Percentiles rank a stretch among this genome's conserved stretches.
phyloP scores from a whole-genome alignment of 78 protist genomes.

The Dictyostelium firmibasis region DNA sequence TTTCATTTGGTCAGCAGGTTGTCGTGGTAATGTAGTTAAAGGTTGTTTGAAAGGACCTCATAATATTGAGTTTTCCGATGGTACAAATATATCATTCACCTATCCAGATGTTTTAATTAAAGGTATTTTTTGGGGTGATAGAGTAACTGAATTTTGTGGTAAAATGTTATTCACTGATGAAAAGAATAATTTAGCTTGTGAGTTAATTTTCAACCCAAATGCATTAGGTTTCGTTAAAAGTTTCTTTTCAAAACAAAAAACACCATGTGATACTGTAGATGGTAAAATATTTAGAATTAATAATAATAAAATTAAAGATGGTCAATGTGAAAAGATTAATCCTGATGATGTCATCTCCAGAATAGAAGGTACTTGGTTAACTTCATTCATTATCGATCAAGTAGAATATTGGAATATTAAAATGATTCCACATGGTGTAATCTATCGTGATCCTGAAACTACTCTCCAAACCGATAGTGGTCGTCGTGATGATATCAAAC shows the following conservation, averaged over 20 bases:
- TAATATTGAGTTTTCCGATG: constrained; percentile 51
- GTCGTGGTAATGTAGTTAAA: constrained; percentile 71
- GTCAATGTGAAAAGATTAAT: background rate
- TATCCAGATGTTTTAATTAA: constrained; percentile 61
- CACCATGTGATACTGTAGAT: constrained; percentile 46
- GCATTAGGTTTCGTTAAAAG: constrained; percentile 70
- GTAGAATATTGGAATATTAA: constrained; percentile 69
- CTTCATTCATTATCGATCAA: constrained; percentile 28
- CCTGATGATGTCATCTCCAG: constrained; percentile 10
- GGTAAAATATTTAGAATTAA: constrained; percentile 49
- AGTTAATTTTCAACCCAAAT: constrained; percentile 56
- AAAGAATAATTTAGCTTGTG: constrained; percentile 32
- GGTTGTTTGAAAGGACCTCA: constrained; percentile 67
- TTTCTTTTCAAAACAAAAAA: constrained; percentile 64
- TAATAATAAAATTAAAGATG: background rate
- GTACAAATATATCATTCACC: constrained; percentile 20
- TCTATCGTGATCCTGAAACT: constrained; percentile 7
- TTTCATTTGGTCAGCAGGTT: constrained; percentile 56
- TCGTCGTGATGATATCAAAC: constrained; percentile 60
- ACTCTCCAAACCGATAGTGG: constrained; percentile 79
- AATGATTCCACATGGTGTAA: constrained; percentile 29
- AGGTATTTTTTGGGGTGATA: constrained; percentile 78
- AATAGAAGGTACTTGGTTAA: constrained; percentile 82
- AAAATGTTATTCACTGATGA: constrained; percentile 49
- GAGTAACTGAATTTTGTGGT: constrained; percentile 72